A percentile compares a stretch with the other conserved stretches of the same genome.
Evolutionary conservation across 306 rosid genomes (phyloP).

Genomic region (Quercus mongolica): DNA sequence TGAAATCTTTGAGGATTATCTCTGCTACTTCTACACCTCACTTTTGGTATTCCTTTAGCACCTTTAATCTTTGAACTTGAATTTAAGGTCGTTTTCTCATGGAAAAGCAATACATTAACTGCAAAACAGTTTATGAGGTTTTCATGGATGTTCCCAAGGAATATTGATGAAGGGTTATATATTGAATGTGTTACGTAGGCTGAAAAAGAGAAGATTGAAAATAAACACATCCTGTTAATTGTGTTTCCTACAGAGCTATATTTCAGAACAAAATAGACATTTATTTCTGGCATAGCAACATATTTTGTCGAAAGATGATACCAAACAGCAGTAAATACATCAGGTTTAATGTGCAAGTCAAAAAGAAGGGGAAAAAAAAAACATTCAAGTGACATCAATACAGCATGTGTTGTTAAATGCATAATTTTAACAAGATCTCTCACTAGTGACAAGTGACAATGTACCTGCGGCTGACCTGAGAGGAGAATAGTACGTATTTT

Average conservation of each 20-base stretch:
- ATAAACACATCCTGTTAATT: not conserved
- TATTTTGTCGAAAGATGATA: not conserved
- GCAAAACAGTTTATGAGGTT: not conserved
- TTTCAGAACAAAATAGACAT: no score
- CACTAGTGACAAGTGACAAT: constrained; percentile 2
- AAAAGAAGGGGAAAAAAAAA: not conserved
- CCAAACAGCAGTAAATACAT: not conserved
- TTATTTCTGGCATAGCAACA: not conserved
- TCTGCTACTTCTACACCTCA: not conserved
- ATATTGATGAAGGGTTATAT: not conserved
- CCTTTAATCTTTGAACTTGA: not conserved
- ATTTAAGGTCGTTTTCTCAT: not conserved
- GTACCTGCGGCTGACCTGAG: constrained; percentile 95
- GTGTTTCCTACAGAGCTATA: not conserved
- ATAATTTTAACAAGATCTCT: constrained; percentile 8
- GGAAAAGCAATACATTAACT: not conserved
- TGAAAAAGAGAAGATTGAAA: not conserved
- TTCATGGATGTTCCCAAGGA: not conserved
- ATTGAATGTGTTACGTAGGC: not conserved
- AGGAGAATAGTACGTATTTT: constrained; percentile 77
- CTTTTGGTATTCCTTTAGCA: not conserved
- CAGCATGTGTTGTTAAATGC: not conserved
- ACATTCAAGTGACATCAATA: constrained; percentile 1
- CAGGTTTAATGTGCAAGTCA: not conserved
- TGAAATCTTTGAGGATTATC: not conserved